phyloP scores from a whole-genome alignment of 2,329 filamentous ascomycete genomes.

The Cadophora gregata region DNA sequence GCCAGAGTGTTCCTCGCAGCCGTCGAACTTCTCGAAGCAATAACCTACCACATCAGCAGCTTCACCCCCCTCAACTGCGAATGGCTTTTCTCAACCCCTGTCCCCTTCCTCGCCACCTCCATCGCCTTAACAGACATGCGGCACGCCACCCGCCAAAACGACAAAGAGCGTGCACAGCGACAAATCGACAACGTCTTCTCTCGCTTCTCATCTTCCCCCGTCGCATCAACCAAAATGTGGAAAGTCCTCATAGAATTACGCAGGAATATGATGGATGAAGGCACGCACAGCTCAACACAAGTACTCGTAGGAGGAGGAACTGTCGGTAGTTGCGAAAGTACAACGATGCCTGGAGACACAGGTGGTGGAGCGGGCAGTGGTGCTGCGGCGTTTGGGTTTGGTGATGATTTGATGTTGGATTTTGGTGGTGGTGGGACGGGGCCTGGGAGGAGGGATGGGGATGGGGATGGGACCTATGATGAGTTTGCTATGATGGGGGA shows the following conservation, averaged over 20 bases:
- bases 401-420: constrained; percentile 28
- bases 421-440: neutral
- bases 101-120: constrained; percentile 35
- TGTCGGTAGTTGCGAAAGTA: neutral
- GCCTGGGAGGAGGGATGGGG: constrained; percentile 3
- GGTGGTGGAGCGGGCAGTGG: neutral
- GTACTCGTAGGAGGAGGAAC: neutral
- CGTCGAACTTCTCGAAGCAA: constrained; percentile 32
- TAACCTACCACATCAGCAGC: constrained; percentile 27
- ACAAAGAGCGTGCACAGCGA: constrained; percentile 27
- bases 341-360: neutral
- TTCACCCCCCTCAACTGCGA: constrained; percentile 28
- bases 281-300: neutral
- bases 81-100: constrained; percentile 29
- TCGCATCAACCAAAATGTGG: constrained; percentile 29
- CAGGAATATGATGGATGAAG: constrained; percentile 18
- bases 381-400: neutral
- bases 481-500: constrained; percentile 1
- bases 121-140: constrained; percentile 28
- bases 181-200: constrained; percentile 28
- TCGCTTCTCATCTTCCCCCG: constrained; percentile 11
- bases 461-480: neutral
- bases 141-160: constrained; percentile 8
- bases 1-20: constrained; percentile 29
- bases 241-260: constrained; percentile 27